Conservation (phyloP, 495 filamentous ascomycete species). For the Aspergillus funiculosus region DNA sequence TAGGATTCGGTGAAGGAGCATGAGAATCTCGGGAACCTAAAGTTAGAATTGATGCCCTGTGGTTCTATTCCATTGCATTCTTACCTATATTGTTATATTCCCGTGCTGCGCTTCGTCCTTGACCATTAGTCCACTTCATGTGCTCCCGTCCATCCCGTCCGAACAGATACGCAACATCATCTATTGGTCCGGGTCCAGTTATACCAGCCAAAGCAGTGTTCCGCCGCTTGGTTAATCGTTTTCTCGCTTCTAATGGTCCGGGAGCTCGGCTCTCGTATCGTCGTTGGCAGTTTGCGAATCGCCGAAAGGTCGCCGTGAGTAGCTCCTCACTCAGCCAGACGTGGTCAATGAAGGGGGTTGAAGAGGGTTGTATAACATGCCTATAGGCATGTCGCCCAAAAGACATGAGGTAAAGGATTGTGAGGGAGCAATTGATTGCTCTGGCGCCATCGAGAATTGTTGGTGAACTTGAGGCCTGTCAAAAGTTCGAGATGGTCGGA, state of each 20-base stretch:
- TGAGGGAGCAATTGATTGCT: constrained; percentile 27
- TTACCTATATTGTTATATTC: constrained; percentile 28
- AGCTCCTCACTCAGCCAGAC: constrained; percentile 54
- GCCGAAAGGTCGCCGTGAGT: constrained; percentile 43
- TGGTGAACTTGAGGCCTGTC: no score
- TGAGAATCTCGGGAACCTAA: constrained; percentile 4
- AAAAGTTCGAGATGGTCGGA: not conserved
- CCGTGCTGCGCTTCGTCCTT: constrained; percentile 23
- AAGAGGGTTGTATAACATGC: constrained; percentile 33
- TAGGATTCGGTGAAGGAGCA: constrained; percentile 2
- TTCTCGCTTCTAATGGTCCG: constrained; percentile 55
- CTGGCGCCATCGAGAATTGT: no score
- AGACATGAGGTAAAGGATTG: constrained; percentile 34
- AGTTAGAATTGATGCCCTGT: constrained; percentile 2
- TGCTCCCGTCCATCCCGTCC: constrained; percentile 43
- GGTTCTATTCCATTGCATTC: not conserved
- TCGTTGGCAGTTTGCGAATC: constrained; percentile 39
- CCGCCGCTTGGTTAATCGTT: constrained; percentile 45
- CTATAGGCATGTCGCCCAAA: constrained; percentile 41
- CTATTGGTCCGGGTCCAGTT: constrained; percentile 22
- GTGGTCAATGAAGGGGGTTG: constrained; percentile 28
- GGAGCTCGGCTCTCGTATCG: constrained; percentile 51
- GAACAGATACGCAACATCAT: constrained; percentile 39
- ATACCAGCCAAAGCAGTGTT: constrained; percentile 44
- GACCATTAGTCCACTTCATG: constrained; percentile 38